Evolutionary conservation across 2,329 filamentous ascomycete genomes (phyloP).

Genomic region (Colletotrichum sp.): DNA sequence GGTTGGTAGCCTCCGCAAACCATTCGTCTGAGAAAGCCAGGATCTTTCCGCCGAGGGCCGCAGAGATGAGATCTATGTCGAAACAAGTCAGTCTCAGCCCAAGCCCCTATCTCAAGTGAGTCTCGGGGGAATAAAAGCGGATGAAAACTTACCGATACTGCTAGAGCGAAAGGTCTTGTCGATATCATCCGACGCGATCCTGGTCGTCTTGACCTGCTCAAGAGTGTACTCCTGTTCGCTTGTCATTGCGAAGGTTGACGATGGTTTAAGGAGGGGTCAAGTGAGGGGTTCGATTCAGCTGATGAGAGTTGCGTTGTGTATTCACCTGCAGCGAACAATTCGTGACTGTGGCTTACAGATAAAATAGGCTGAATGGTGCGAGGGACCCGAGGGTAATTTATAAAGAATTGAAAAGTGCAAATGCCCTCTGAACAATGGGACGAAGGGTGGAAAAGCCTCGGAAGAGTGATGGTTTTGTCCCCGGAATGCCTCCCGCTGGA

Average conservation of each 20-base stretch:
- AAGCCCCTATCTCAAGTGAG: background rate
- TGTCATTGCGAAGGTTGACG: constrained; percentile 29
- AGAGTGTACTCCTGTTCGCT: constrained; percentile 58
- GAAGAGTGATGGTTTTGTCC: background rate
- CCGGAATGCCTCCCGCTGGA: background rate
- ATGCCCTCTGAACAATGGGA: background rate
- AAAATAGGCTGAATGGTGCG: background rate
- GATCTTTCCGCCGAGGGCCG: constrained; percentile 65
- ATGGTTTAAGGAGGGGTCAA: background rate
- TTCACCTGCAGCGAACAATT: background rate
- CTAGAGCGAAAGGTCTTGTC: constrained; percentile 66
- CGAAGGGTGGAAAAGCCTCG: background rate
- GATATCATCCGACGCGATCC: constrained; percentile 58
- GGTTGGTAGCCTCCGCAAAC: constrained; percentile 70
- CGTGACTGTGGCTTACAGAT: background rate
- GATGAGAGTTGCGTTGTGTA: background rate
- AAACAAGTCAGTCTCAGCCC: background rate
- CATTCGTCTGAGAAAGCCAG: constrained; percentile 71
- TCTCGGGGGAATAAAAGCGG: background rate
- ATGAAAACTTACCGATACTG: constrained; percentile 58
- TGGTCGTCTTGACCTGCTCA: constrained; percentile 55
- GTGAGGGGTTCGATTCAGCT: background rate
- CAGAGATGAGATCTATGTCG: constrained; percentile 63
- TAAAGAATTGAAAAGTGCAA: background rate
- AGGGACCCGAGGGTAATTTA: background rate